These are phyloP conservation scores for Boletales sp. DNA, from an alignment of 768 basidiomycete genomes.

Conservation along the genomic window DNA sequence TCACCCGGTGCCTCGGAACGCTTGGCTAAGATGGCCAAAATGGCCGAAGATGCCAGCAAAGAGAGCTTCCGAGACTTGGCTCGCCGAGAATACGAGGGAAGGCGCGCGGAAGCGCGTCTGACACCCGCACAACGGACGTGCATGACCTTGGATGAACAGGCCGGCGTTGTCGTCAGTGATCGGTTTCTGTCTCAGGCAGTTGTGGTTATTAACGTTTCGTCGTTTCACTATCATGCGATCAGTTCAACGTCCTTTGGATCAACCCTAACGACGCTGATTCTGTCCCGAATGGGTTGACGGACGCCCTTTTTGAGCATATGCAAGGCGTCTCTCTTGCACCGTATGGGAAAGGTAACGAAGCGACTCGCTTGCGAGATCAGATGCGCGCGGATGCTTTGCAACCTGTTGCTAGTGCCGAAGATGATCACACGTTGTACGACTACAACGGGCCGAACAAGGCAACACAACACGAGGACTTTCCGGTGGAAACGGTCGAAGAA, in stretches of 20 bases:
- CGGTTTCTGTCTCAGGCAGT: neutral
- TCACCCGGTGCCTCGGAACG: slow-evolving; percentile 64
- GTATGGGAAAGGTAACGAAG: slow-evolving; percentile 17
- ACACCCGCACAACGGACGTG: slow-evolving; percentile 74
- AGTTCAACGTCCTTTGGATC: slow-evolving; percentile 85
- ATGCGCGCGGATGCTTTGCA: slow-evolving; percentile 74
- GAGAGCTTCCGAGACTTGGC: slow-evolving; percentile 67
- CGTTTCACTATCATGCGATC: neutral
- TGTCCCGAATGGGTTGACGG: slow-evolving; percentile 63
- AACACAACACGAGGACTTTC: slow-evolving; percentile 35
- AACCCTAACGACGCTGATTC: slow-evolving; percentile 61
- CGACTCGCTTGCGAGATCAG: slow-evolving; percentile 59
- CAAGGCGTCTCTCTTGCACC: slow-evolving; percentile 10
- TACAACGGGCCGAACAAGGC: slow-evolving; percentile 13
- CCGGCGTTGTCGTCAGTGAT: slow-evolving; percentile 47
- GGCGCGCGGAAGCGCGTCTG: slow-evolving; percentile 68
- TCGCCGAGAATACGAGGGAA: slow-evolving; percentile 70
- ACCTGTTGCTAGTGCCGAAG: slow-evolving; percentile 37
- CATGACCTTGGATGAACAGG: slow-evolving; percentile 67
- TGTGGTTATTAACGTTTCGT: slow-evolving; percentile 6
- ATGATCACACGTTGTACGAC: slow-evolving; percentile 30
- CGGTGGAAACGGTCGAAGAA: slow-evolving; percentile 61
- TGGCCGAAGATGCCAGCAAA: slow-evolving; percentile 49
- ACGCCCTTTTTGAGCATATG: slow-evolving; percentile 48
- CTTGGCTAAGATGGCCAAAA: slow-evolving; percentile 68